Evolutionary conservation across 331 rosid genomes (phyloP), one percentile per base, ranked within the genome.

Genomic region (Saraca asoca): DNA sequence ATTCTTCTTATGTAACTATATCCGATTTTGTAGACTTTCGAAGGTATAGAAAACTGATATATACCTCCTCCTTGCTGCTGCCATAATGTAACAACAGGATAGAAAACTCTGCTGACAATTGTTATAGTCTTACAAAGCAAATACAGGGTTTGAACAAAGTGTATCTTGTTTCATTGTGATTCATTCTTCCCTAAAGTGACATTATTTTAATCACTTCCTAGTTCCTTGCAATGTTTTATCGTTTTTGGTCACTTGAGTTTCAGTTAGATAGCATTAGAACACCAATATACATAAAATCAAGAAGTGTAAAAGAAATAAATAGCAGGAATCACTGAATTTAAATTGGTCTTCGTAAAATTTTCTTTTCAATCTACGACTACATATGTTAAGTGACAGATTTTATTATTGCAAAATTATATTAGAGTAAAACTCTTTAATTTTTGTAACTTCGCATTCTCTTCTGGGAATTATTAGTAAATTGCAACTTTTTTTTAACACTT

Each of bases 1-100:
- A 44, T 71, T 80, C 5, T 39, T 71, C 51, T 51, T 50, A 19
- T 75, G 68, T 75, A 79, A 79, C 68, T 18, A 65, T 66, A 54
- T 42, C 43, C 51, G 59, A 37, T 56, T 66, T 55, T 61, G 43
- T 19, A 57, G 52, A 37, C 44, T 18, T 10, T 49, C 20, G 12
- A 50, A 8, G 54, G 50, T 62, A 62, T 62, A 75, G 18, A 64
- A 44, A 38, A 55, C 46, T 51, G 51, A 7, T 44, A 24, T 24
- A 60, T 53, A 42, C 56, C 50, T 49, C 13, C 46, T 20, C 31
- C 42, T 60, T 34, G 7, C 18, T 59, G 52, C 31, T 0, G 37
- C 2, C 14, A 77, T 14, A 39, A 58, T 75, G 63, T 17, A 18
- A 17, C 70, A 74, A 4, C 6, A 15, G 75, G 46, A 19, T 24